Conservation (phyloP, 2,329 filamentous ascomycete species). For the Venturia asperata region DNA sequence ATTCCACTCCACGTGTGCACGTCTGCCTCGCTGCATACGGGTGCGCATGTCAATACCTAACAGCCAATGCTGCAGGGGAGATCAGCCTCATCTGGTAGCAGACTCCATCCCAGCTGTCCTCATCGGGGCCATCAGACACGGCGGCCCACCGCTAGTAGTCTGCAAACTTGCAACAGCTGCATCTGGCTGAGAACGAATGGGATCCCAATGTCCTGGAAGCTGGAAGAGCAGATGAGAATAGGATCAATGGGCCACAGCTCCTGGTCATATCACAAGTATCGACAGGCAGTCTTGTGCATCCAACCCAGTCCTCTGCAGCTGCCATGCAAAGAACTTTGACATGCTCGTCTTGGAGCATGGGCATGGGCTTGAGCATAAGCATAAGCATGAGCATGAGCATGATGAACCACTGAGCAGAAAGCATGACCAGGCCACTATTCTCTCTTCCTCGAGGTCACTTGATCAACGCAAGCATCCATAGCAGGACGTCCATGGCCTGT, state of each 20-base stretch:
- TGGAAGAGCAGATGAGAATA: background rate
- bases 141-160: background rate
- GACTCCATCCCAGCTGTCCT: background rate
- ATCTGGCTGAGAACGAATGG: background rate
- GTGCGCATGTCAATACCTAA: background rate
- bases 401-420: background rate
- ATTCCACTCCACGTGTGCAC: background rate
- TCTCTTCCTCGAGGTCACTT: background rate
- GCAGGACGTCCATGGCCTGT: background rate
- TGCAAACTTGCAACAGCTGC: background rate
- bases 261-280: background rate
- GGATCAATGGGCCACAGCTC: background rate
- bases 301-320: background rate
- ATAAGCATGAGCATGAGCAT: background rate
- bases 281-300: background rate
- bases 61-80: background rate
- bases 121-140: background rate
- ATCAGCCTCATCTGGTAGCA: background rate
- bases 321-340: background rate
- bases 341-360: background rate
- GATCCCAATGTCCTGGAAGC: slow-evolving; percentile 4
- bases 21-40: background rate
- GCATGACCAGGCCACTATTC: background rate
- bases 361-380: too few relatives aligned
- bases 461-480: background rate